These are phyloP conservation scores for Cadophora gregata DNA, from an alignment of 2,329 filamentous ascomycete genomes.

Conservation along the genomic window DNA sequence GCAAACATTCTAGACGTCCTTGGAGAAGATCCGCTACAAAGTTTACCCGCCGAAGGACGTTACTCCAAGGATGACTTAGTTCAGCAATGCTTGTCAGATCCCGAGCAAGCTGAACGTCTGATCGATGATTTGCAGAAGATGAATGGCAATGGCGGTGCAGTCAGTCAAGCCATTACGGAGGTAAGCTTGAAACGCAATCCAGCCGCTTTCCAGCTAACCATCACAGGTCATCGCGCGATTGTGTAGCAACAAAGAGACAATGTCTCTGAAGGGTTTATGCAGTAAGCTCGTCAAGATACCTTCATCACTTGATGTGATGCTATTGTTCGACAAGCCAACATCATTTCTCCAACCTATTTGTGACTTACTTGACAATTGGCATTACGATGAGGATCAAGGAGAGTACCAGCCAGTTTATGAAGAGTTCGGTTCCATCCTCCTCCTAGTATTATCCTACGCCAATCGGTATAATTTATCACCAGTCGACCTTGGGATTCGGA, in stretches of 20 bases:
- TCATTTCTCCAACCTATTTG: conserved; percentile 77
- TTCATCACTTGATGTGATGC: conserved; percentile 73
- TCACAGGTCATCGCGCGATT: conserved; percentile 69
- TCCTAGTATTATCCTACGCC: conserved; percentile 76
- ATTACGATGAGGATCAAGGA: conserved; percentile 81
- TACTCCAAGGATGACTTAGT: conserved; percentile 81
- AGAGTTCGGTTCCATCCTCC: conserved; percentile 79
- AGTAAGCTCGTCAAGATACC: conserved; percentile 75
- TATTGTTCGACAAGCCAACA: conserved; percentile 74
- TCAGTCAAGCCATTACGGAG: conserved; percentile 78
- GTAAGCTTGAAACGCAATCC: conserved; percentile 40
- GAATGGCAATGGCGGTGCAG: conserved; percentile 89
- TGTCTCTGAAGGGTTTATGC: conserved; percentile 78
- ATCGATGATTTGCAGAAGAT: conserved; percentile 85
- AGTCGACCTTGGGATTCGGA: conserved; percentile 66
- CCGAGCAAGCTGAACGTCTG: conserved; percentile 75
- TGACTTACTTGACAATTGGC: conserved; percentile 78
- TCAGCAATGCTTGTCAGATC: conserved; percentile 76
- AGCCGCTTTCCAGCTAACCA: conserved; percentile 26
- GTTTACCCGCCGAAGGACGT: conserved; percentile 73
- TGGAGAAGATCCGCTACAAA: conserved; percentile 83
- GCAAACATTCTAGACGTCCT: conserved; percentile 79
- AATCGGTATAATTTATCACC: conserved; percentile 73
- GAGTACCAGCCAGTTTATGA: conserved; percentile 88
- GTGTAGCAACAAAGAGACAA: conserved; percentile 76